Percentiles rank a stretch among this genome's conserved stretches.
Evolutionary conservation across 2,329 filamentous ascomycete genomes (phyloP).

Genomic region (Apiospora marii): DNA sequence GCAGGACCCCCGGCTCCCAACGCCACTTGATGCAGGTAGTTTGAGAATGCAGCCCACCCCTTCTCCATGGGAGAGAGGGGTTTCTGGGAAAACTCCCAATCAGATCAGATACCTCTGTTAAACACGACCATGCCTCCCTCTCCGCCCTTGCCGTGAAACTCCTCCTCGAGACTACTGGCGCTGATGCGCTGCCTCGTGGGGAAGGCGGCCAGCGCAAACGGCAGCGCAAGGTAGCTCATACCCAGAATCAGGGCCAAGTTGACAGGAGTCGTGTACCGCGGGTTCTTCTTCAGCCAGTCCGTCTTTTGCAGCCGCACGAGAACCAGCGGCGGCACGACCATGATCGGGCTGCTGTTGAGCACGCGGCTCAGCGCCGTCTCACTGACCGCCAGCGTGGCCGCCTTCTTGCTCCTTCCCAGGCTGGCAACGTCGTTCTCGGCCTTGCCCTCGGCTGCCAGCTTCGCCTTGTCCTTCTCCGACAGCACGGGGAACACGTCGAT

Average conservation of each 20-base stretch:
- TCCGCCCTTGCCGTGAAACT: constrained; percentile 85
- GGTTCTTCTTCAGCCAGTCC: constrained; percentile 80
- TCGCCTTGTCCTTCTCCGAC: constrained; percentile 71
- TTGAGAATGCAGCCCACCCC: constrained; percentile 9
- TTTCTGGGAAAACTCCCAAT: neutral
- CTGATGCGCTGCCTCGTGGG: constrained; percentile 87
- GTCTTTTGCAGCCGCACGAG: constrained; percentile 85
- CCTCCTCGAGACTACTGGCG: constrained; percentile 79
- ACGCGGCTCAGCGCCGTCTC: constrained; percentile 94
- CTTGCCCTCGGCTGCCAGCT: constrained; percentile 63
- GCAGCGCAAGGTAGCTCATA: constrained; percentile 88
- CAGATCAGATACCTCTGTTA: constrained; percentile 82
- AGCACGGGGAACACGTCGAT: constrained; percentile 92
- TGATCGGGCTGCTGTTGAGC: constrained; percentile 93
- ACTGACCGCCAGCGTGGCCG: constrained; percentile 86
- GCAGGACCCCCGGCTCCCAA: constrained; percentile 12
- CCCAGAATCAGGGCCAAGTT: constrained; percentile 88
- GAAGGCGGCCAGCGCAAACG: constrained; percentile 89
- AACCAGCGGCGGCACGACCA: constrained; percentile 90
- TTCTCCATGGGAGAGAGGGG: neutral
- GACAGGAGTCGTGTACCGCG: constrained; percentile 78
- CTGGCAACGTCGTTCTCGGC: constrained; percentile 71
- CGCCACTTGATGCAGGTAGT: constrained; percentile 14
- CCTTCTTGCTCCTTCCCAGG: constrained; percentile 86
- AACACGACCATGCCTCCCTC: constrained; percentile 89